Evolutionary conservation across 1,284 basidiomycete species (phyloP).

Genomic region (Cryptococcus sp.): DNA sequence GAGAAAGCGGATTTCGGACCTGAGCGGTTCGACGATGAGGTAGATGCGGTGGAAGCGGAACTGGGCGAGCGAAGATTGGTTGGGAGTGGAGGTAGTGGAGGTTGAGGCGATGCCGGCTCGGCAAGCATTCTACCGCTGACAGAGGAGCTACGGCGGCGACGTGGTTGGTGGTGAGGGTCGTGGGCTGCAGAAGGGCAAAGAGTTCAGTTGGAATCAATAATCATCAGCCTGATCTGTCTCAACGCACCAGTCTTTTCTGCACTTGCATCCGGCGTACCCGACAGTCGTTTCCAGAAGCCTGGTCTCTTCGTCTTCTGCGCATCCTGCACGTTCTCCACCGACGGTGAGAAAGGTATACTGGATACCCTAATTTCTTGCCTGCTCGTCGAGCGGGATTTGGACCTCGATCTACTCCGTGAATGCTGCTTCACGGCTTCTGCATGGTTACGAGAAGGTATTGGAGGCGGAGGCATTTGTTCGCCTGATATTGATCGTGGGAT

Average conservation of each 20-base stretch:
- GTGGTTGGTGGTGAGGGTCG: slow-evolving; percentile 5
- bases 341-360: slow-evolving; percentile 32
- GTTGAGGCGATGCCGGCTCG: slow-evolving; percentile 11
- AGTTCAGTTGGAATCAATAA: too few species aligned
- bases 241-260: not conserved
- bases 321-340: slow-evolving; percentile 18
- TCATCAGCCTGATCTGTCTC: not conserved
- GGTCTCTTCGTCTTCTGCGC: slow-evolving; percentile 20
- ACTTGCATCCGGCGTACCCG: slow-evolving; percentile 18
- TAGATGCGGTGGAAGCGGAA: slow-evolving; percentile 18
- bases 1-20: slow-evolving; percentile 18
- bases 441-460: slow-evolving; percentile 16
- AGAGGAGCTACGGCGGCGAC: slow-evolving; percentile 31
- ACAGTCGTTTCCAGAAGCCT: slow-evolving; percentile 42
- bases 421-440: slow-evolving; percentile 1
- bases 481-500: slow-evolving; percentile 26
- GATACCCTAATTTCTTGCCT: slow-evolving; percentile 18
- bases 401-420: slow-evolving; percentile 19
- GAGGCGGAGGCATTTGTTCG: slow-evolving; percentile 39
- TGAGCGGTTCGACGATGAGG: slow-evolving; percentile 22
- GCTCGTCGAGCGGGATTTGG: slow-evolving; percentile 2
- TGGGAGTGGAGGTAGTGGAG: slow-evolving; percentile 41
- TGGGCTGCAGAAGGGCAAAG: too few species aligned
- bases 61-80: slow-evolving; percentile 37
- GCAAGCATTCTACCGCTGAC: slow-evolving; percentile 15